phyloP scores from a whole-genome alignment of 2,329 filamentous ascomycete species.

The Uncinocarpus reesii region DNA sequence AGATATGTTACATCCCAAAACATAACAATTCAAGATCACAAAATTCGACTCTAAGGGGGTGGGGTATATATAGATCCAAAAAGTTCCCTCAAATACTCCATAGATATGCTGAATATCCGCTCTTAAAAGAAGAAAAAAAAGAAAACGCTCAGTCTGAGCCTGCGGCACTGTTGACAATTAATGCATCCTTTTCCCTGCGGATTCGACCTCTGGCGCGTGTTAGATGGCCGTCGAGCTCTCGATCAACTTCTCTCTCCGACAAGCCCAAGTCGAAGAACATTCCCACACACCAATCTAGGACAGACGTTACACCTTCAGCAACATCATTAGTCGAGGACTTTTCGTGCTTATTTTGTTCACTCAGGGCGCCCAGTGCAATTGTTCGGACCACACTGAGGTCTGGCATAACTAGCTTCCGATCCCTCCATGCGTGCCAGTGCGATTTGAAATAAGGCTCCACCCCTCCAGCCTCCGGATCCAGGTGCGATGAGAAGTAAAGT shows the following conservation, averaged over 20 bases:
- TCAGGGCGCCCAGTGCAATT: conserved; percentile 27
- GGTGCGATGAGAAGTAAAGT: background rate
- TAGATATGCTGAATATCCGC: too few species aligned
- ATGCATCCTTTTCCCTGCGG: background rate
- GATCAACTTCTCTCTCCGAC: conserved; percentile 25
- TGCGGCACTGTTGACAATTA: background rate
- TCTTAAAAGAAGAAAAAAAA: too few species aligned
- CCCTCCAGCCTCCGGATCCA: background rate
- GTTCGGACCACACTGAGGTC: conserved; percentile 30
- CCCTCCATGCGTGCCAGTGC: conserved; percentile 20
- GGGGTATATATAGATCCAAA: too few species aligned
- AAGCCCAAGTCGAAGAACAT: conserved; percentile 25
- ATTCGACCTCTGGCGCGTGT: background rate
- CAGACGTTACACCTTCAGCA: conserved; percentile 15
- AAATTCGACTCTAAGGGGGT: too few species aligned
- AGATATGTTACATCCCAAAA: too few species aligned
- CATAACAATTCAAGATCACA: too few species aligned
- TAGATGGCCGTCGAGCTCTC: conserved; percentile 27
- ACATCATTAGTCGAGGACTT: background rate
- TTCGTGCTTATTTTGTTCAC: conserved; percentile 19
- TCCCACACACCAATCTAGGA: conserved; percentile 29
- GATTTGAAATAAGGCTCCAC: background rate
- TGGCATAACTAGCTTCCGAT: conserved; percentile 25
- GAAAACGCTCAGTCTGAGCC: too few species aligned
- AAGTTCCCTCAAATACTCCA: too few species aligned